Conservation (phyloP, 441 rosid species). For the Francoa sonchifolia region DNA sequence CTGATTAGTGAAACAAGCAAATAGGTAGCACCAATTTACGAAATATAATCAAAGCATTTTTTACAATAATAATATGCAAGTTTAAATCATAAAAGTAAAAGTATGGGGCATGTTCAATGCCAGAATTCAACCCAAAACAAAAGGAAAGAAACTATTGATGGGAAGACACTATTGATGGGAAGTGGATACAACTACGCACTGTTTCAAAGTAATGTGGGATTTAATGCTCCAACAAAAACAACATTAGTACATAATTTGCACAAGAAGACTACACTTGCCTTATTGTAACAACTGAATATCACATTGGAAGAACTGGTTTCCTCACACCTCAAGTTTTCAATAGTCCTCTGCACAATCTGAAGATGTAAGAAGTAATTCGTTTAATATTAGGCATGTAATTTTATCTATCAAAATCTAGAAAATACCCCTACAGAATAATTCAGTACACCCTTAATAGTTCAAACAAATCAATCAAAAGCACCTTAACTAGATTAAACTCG, state of each 20-base stretch:
- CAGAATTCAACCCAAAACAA: too few species aligned
- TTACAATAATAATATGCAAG: too few species aligned
- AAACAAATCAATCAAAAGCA: too few species aligned
- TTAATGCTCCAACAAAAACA: neutral
- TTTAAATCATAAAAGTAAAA: too few species aligned
- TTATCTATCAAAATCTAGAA: too few species aligned
- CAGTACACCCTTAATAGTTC: too few species aligned
- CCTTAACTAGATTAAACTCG: too few species aligned
- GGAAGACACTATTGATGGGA: too few species aligned
- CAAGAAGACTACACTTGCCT: slow-evolving; percentile 26
- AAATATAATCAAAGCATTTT: neutral
- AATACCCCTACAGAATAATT: too few species aligned
- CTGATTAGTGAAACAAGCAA: neutral
- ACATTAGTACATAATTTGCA: neutral
- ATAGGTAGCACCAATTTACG: neutral
- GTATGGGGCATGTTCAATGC: too few species aligned
- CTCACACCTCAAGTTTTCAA: slow-evolving; percentile 30
- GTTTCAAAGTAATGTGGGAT: neutral
- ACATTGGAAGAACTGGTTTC: slow-evolving; percentile 23
- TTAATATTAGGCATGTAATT: neutral
- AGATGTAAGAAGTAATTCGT: neutral
- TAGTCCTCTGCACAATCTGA: slow-evolving; percentile 46
- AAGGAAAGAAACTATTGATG: too few species aligned
- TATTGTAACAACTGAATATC: slow-evolving; percentile 38
- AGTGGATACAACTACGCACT: neutral